Base-by-base conservation (phyloP, 176 grass and related monocot genomes). In the Metroxylon sagu region DNA sequence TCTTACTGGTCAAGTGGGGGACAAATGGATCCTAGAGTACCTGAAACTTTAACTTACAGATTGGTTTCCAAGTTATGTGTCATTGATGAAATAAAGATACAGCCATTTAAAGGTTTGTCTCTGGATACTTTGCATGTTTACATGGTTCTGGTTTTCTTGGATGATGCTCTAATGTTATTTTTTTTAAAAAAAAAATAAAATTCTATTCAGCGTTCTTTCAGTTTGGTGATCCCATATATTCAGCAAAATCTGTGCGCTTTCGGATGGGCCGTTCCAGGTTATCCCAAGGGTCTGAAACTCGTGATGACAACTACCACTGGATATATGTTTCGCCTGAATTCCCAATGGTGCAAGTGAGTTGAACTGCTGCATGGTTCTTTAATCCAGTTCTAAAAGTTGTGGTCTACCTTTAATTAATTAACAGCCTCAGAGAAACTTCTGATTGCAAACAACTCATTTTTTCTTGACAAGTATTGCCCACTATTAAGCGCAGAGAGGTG, bases 1-100 rank as follows among this genome's bases (percentile, higher is more conserved):
- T 98, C 94, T 19, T 98, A 98, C 76, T 98, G 94, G 94, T 98
- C 94, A 26, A 98, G 87, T 81, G 79, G 76, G 18, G 93, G 84
- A 0, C 52, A 85, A 28, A 67, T 17, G 28, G 67, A 89, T 30
- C 66, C 74, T 5, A 16, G 54, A 57, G 58, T 54, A 5, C 82
- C 81, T 5, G 93, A 92, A 65, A 85, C 70, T 68, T 53, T 98
- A 53, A 88, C 60, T 0, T 92, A 98, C 75, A 74, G 59, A 71
- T 76, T 98, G 25, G 25, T 14, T 54, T 79, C 67, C 3, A 74
- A 79, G 50, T 29, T 97, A 7, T 77, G 71, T 67, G 4, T 92
- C 19, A 56, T 98, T 17, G 16, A 85, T 6, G 87, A 83, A 71
- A 76, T 98, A 56, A 91, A 64, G 76, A 57, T 92, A 29, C 67